phyloP scores from a whole-genome alignment of 345 rosid genomes.

The Bruguiera gymnorhiza region DNA sequence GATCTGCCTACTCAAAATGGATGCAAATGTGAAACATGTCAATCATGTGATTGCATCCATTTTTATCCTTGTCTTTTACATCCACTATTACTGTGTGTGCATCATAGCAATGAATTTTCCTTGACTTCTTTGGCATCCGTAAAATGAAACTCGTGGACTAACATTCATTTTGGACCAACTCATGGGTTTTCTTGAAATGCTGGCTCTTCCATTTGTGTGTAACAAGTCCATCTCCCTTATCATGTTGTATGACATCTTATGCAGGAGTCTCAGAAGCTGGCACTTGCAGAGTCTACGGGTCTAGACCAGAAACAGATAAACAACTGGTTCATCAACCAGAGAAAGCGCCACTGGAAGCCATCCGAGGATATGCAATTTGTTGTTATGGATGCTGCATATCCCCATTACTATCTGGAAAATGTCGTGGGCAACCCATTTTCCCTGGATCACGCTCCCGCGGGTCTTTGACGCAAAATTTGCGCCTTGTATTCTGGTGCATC shows the following conservation, averaged over 20 bases:
- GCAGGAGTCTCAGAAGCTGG: constrained; percentile 93
- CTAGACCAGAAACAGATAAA: constrained; percentile 96
- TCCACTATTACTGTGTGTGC: too few relatives aligned
- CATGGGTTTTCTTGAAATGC: background rate
- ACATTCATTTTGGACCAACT: background rate
- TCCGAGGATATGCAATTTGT: constrained; percentile 94
- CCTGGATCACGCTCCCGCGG: constrained; percentile 60
- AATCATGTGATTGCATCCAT: too few relatives aligned
- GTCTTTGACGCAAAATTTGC: constrained; percentile 44
- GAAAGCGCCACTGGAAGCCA: constrained; percentile 98
- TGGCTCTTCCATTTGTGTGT: background rate
- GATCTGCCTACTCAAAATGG: too few relatives aligned
- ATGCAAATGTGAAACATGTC: too few relatives aligned
- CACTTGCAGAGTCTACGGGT: constrained; percentile 80
- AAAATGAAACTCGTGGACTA: too few relatives aligned
- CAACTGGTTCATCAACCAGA: constrained; percentile 99
- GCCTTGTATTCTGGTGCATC: too few relatives aligned
- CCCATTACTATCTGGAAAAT: constrained; percentile 79
- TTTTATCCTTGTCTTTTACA: too few relatives aligned
- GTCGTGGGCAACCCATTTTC: constrained; percentile 73
- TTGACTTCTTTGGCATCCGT: too few relatives aligned
- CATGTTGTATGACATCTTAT: background rate
- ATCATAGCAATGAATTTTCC: too few relatives aligned
- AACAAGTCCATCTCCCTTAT: background rate
- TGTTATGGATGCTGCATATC: constrained; percentile 80